Percentiles rank a stretch among this genome's conserved stretches.
phyloP scores from a whole-genome alignment of 2,329 filamentous ascomycete genomes.

The Rutstroemia sp. region DNA sequence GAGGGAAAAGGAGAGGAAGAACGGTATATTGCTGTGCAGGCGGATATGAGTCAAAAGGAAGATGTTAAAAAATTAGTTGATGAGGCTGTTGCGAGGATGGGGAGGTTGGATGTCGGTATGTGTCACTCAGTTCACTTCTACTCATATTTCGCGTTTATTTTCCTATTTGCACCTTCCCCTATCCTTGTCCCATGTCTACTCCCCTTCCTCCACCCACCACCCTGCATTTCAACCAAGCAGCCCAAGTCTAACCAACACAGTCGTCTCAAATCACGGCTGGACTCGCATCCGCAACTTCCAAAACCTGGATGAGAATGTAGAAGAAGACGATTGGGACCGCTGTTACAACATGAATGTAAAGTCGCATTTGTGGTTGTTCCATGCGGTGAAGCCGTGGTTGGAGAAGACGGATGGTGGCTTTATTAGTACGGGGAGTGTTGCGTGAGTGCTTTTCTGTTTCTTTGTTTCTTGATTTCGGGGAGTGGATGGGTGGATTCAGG shows the following conservation, averaged over 20 bases:
- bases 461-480: background rate
- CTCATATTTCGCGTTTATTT: no score
- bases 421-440: conserved; percentile 56
- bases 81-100: conserved; percentile 51
- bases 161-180: background rate
- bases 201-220: no score
- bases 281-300: conserved; percentile 38
- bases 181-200: no score
- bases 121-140: no score
- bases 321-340: conserved; percentile 52
- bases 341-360: conserved; percentile 58
- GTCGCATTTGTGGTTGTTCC: conserved; percentile 51
- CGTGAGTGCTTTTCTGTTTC: conserved; percentile 34
- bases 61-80: conserved; percentile 54
- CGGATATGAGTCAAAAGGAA: conserved; percentile 53
- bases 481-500: background rate
- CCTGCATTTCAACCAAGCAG: no score
- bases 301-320: conserved; percentile 44
- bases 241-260: no score
- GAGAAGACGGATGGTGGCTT: conserved; percentile 53
- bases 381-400: conserved; percentile 45
- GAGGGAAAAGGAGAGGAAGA: background rate
- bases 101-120: conserved; percentile 59
- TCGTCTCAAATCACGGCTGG: conserved; percentile 68
- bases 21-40: conserved; percentile 47